Evolutionary conservation across 371 early-diverging fungal genomes (phyloP).

Genomic region (Mortierella sp.): DNA sequence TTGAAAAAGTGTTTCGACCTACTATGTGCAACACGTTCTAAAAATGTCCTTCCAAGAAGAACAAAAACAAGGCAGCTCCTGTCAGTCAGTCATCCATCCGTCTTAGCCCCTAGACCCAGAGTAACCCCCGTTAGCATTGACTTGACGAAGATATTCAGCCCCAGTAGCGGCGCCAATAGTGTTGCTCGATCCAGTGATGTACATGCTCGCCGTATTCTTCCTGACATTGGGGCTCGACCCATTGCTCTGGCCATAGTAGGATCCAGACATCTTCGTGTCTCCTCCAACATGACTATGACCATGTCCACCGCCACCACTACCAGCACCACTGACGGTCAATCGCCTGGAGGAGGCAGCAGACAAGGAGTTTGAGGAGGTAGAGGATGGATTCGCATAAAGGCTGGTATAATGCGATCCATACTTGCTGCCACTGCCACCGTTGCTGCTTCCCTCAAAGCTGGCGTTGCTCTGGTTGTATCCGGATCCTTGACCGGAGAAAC

Average conservation of each 20-base stretch:
- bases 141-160: conserved; percentile 36
- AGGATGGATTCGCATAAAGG: conserved; percentile 19
- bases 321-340: conserved; percentile 18
- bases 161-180: conserved; percentile 37
- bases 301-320: neutral
- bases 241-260: conserved; percentile 23
- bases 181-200: conserved; percentile 22
- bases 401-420: conserved; percentile 45
- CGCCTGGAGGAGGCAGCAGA: conserved; percentile 24
- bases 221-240: conserved; percentile 33
- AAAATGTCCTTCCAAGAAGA: neutral
- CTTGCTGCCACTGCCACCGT: conserved; percentile 20
- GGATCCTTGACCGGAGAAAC: conserved; percentile 26
- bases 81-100: neutral
- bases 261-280: conserved; percentile 1
- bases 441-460: conserved; percentile 13
- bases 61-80: no score
- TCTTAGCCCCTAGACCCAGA: neutral
- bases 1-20: no score
- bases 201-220: conserved; percentile 43
- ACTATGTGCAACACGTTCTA: no score
- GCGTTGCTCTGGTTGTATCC: neutral
- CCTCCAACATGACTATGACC: neutral
- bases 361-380: conserved; percentile 3
- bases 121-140: conserved; percentile 4